Conservation (phyloP, 345 rosid genomes). For the Aquilaria yunnanensis region DNA sequence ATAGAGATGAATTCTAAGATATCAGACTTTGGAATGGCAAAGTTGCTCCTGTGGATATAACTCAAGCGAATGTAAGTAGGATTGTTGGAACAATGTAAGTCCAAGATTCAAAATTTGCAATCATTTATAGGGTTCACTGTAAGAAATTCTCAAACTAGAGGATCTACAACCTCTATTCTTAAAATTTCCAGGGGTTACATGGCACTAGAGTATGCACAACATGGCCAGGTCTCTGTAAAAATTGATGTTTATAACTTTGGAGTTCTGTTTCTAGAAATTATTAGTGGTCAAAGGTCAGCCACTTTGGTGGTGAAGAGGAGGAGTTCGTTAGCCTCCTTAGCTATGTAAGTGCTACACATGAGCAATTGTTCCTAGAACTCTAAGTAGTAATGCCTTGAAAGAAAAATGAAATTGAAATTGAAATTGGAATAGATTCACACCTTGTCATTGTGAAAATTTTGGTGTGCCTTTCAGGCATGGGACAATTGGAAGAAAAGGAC, state of each 20-base stretch:
- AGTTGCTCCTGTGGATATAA: background rate
- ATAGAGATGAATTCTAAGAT: constrained; percentile 4
- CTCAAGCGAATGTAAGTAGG: constrained; percentile 8
- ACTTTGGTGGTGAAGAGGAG: background rate
- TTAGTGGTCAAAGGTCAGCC: background rate
- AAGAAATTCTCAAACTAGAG: no score
- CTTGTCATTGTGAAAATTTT: background rate
- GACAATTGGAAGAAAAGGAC: constrained; percentile 18
- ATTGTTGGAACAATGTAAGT: constrained; percentile 18
- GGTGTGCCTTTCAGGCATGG: constrained; percentile 20
- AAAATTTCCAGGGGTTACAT: background rate
- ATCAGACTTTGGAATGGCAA: constrained; percentile 16
- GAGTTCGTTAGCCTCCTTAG: background rate
- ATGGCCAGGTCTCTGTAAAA: constrained; percentile 16
- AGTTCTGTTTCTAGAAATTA: constrained; percentile 1
- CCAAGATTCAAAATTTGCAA: no score
- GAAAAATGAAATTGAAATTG: background rate
- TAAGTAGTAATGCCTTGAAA: background rate
- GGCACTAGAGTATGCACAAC: background rate
- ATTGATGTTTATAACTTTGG: constrained; percentile 6
- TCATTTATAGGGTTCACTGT: no score
- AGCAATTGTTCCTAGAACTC: background rate
- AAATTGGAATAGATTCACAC: background rate
- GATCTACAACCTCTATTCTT: no score
- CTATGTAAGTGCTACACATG: background rate